Evolutionary conservation across 805 yeast genomes (phyloP), one percentile per base, ranked within the genome.

Genomic region (Starmerella vitae): DNA sequence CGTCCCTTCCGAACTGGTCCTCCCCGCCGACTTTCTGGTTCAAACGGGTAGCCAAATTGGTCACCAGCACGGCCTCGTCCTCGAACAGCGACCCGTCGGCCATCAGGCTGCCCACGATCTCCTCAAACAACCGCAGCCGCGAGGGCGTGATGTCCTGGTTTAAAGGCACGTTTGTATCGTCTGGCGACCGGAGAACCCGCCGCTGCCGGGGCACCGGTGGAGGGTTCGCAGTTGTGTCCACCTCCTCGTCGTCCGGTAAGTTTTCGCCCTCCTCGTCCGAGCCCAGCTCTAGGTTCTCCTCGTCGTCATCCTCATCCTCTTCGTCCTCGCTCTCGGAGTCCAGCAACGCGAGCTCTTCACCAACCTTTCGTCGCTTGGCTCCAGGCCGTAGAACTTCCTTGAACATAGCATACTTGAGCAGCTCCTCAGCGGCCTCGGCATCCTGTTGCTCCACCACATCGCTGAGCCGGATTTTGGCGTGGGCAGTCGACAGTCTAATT

Each of bases 401-500:
- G 67, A 86, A 80, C 48, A 91, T 64, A 0, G 97, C 88, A 58
- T 72, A 91, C 53, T 93, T 71, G 47, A 91, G 65, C 54, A 91
- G 60, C 50, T 78, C 78, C 50, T 83, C 88, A 4, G 98, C 98
- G 28, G 81, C 78, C 46, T 67, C 62, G 2, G 95, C 94, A 60
- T 91, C 98, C 46, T 68, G 68, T 17, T 70, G 68, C 24, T 77
- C 83, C 14, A 91, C 78, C 1, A 72, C 68, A 49, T 71, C 73
- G 18, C 93, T 79, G 41, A 91, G 65, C 50, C 97, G 71, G n/a
- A 88, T 82, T 59, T 91, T 88, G 9, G 97, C 97, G 60, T 91
- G 97, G 0, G 98, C 97, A 1, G 96, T 82, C 0, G 96, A 69
- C 43, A 88, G 66, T 67, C 98, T 93, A 58, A 88, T 88, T 48